phyloP scores from a whole-genome alignment of 768 basidiomycete species.

The Naematelia aurantialba region DNA sequence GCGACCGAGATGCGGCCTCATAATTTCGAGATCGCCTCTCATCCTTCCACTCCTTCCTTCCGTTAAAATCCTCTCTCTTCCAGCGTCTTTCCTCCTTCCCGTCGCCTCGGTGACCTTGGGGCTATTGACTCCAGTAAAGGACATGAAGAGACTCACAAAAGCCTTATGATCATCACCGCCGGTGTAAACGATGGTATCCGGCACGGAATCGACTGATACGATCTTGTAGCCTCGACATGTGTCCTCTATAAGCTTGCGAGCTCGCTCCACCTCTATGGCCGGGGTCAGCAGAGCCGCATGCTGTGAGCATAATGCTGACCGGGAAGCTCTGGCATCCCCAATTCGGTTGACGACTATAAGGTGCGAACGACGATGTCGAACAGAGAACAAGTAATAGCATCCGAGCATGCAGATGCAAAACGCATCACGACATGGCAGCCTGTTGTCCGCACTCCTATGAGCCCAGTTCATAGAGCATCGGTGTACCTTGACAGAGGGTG shows the following conservation, averaged over 20 bases:
- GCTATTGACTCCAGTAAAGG: neutral
- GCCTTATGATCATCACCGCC: conserved; percentile 57
- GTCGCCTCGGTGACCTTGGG: conserved; percentile 2
- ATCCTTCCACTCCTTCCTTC: too few relatives aligned
- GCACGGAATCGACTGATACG: conserved; percentile 57
- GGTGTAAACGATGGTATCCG: conserved; percentile 64
- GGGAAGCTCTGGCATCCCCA: conserved; percentile 60
- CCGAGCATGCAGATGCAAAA: too few relatives aligned
- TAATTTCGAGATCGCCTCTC: too few relatives aligned
- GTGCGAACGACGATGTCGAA: too few relatives aligned
- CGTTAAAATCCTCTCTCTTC: too few relatives aligned
- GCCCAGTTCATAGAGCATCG: too few relatives aligned
- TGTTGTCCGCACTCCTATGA: too few relatives aligned
- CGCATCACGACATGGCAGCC: too few relatives aligned
- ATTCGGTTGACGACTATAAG: too few relatives aligned
- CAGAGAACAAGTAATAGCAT: too few relatives aligned
- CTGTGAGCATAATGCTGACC: conserved; percentile 45
- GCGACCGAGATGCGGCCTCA: neutral
- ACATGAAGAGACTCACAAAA: conserved; percentile 59
- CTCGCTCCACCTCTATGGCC: conserved; percentile 65
- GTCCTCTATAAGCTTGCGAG: conserved; percentile 58
- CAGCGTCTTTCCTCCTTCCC: neutral
- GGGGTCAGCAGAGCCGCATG: neutral
- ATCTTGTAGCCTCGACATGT: conserved; percentile 60
- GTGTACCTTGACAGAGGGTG: too few relatives aligned